Conservation (phyloP, 164 flowering plant species). For the Vitis labrusca region DNA sequence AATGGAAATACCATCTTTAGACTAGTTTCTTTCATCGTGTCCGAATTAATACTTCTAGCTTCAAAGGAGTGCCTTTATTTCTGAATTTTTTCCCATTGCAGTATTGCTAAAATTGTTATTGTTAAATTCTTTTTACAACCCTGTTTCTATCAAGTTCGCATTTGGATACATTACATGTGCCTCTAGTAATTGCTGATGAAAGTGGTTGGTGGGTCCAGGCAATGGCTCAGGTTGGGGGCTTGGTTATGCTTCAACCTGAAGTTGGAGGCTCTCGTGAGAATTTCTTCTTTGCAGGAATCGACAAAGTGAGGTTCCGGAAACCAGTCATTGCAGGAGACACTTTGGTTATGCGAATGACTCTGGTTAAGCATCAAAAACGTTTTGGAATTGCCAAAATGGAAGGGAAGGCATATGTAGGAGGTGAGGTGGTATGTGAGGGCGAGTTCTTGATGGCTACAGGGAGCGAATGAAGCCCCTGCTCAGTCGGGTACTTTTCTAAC, state of each 20-base stretch:
- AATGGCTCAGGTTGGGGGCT: constrained; percentile 97
- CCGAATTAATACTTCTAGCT: no score
- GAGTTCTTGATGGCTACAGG: constrained; percentile 94
- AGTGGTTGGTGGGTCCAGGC: constrained; percentile 52
- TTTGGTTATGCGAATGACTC: constrained; percentile 90
- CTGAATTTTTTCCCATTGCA: no score
- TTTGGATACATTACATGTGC: background rate
- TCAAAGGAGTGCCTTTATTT: no score
- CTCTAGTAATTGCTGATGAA: background rate
- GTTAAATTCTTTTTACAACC: no score
- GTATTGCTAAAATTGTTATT: no score
- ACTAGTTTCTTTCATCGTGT: no score
- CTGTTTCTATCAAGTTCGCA: no score
- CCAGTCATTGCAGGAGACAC: constrained; percentile 97
- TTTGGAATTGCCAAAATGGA: constrained; percentile 93
- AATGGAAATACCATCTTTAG: no score
- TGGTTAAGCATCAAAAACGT: constrained; percentile 70
- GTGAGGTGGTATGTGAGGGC: constrained; percentile 90
- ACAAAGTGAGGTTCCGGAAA: constrained; percentile 90
- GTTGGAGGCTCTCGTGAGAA: constrained; percentile 84
- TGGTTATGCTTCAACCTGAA: constrained; percentile 95
- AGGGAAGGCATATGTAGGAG: constrained; percentile 95
- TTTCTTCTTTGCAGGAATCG: constrained; percentile 95
- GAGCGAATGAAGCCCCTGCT: constrained; percentile 26
- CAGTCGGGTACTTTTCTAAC: no score